phyloP scores from a whole-genome alignment of 495 filamentous ascomycete genomes.

The Hypoxylon perforatum region DNA sequence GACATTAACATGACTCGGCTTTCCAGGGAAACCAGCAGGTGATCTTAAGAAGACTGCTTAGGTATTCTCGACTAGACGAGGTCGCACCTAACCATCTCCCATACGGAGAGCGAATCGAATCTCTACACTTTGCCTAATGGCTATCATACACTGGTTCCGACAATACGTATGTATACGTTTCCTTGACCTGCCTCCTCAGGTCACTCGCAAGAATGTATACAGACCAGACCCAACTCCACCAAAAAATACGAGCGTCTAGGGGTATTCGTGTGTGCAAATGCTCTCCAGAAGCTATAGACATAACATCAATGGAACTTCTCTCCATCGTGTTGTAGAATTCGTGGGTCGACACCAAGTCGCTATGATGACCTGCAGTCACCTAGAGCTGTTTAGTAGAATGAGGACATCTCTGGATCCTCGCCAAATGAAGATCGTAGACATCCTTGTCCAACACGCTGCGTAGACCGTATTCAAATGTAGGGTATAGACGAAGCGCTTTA shows the following conservation, averaged over 20 bases:
- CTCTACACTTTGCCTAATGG: not conserved
- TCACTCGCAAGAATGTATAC: not conserved
- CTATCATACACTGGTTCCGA: no score
- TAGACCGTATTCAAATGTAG: no score
- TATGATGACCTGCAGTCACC: not conserved
- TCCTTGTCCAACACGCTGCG: no score
- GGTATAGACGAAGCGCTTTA: no score
- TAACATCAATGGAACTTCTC: not conserved
- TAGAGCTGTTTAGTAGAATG: not conserved
- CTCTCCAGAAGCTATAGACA: not conserved
- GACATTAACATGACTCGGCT: not conserved
- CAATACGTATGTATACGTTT: no score
- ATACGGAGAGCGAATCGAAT: not conserved
- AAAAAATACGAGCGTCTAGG: slow-evolving; percentile 27
- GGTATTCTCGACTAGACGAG: not conserved
- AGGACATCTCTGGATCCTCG: not conserved
- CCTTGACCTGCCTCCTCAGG: no score
- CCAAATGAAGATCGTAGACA: no score
- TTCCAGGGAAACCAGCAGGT: not conserved
- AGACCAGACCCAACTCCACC: slow-evolving; percentile 21
- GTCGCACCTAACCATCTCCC: not conserved
- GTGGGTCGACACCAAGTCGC: not conserved
- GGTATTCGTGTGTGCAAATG: slow-evolving; percentile 17
- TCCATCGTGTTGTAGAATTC: not conserved
- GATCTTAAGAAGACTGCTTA: not conserved